Conservation (phyloP, 2,329 filamentous ascomycete genomes). For the Pezicula rhizophila region DNA sequence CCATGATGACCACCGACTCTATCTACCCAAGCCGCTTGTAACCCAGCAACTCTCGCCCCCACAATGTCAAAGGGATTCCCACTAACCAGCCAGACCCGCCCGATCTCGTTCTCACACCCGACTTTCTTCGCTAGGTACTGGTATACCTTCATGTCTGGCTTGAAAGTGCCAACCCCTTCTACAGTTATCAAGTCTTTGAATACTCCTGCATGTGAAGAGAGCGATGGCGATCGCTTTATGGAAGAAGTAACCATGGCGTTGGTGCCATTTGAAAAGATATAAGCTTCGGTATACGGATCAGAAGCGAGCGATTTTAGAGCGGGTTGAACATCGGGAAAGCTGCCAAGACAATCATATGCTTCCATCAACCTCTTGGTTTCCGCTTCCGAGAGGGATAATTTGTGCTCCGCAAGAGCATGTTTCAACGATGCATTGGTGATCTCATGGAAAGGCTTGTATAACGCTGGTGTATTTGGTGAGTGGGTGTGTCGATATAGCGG, state of each 20-base stretch:
- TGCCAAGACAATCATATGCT: conserved; percentile 57
- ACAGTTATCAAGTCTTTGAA: conserved; percentile 56
- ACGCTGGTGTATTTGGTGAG: conserved; percentile 34
- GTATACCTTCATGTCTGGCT: conserved; percentile 60
- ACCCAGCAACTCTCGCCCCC: conserved; percentile 54
- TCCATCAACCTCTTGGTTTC: conserved; percentile 49
- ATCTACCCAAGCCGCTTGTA: conserved; percentile 64
- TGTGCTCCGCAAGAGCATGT: conserved; percentile 57
- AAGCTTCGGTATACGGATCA: conserved; percentile 36
- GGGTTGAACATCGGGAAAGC: conserved; percentile 57
- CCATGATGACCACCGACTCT: conserved; percentile 37
- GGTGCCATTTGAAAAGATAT: conserved; percentile 69
- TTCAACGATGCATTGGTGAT: conserved; percentile 56
- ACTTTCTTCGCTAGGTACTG: conserved; percentile 32
- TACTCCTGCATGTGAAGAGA: conserved; percentile 38
- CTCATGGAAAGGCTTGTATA: conserved; percentile 56
- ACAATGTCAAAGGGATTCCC: conserved; percentile 70
- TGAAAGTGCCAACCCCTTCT: conserved; percentile 54
- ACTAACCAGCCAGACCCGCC: conserved; percentile 61
- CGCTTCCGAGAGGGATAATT: conserved; percentile 35
- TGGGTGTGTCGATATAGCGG: neutral
- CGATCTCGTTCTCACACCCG: conserved; percentile 28
- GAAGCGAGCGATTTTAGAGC: conserved; percentile 42
- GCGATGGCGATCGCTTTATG: conserved; percentile 48
- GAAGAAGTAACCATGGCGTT: conserved; percentile 55